Evolutionary conservation across 2,329 filamentous ascomycete species (phyloP).

Genomic region (Botrytis tulipae): DNA sequence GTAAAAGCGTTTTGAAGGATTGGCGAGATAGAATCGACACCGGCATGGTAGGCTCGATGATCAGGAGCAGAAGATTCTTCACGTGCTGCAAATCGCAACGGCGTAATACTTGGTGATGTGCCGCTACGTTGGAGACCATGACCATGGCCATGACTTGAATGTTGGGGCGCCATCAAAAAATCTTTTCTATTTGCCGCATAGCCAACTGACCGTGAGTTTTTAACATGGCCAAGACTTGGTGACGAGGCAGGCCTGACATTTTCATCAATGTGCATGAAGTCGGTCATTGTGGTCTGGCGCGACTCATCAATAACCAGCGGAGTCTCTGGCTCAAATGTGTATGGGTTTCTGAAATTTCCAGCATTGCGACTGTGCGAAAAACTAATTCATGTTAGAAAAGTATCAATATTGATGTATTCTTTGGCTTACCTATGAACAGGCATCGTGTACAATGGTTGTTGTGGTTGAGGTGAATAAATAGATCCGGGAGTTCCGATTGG

Average conservation of each 20-base stretch:
- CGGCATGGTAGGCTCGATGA: not conserved
- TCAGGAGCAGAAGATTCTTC: not conserved
- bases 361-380: slow-evolving; percentile 4
- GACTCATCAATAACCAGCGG: slow-evolving; percentile 24
- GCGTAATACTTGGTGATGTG: slow-evolving; percentile 26
- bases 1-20: not conserved
- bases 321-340: slow-evolving; percentile 34
- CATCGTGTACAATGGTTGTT: not conserved
- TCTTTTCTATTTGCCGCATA: slow-evolving; percentile 22
- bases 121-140: slow-evolving; percentile 24
- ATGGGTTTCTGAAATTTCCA: slow-evolving; percentile 22
- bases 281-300: slow-evolving; percentile 31
- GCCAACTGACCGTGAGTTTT: slow-evolving; percentile 31
- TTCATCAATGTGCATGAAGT: slow-evolving; percentile 28
- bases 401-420: not conserved
- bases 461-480: slow-evolving; percentile 10
- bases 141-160: slow-evolving; percentile 16
- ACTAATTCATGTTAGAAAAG: slow-evolving; percentile 4
- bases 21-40: slow-evolving; percentile 13
- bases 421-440: not conserved
- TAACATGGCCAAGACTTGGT: slow-evolving; percentile 26
- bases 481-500: slow-evolving; percentile 15
- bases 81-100: not conserved
- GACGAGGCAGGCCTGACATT: slow-evolving; percentile 21
- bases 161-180: not conserved